phyloP scores from a whole-genome alignment of 2,329 filamentous ascomycete species.

The Xylaria sp. region DNA sequence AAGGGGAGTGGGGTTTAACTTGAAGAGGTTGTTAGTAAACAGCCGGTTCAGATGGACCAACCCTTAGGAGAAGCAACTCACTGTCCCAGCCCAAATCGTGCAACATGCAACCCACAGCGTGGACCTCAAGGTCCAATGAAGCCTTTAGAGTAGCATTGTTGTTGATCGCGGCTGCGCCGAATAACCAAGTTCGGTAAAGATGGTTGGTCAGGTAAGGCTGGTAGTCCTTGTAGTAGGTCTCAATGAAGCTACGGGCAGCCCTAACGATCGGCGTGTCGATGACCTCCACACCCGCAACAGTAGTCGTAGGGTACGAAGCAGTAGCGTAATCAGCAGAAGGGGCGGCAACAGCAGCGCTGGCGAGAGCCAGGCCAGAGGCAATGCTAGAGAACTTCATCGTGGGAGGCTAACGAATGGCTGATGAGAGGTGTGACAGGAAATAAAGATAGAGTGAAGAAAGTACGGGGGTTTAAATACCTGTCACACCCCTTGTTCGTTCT shows the following conservation, averaged over 20 bases:
- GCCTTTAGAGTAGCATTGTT: constrained; percentile 34
- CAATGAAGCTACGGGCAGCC: constrained; percentile 25
- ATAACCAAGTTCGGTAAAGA: constrained; percentile 34
- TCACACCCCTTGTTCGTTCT: not conserved
- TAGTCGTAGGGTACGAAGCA: constrained; percentile 22
- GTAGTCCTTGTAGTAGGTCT: constrained; percentile 33
- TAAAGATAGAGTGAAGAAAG: not conserved
- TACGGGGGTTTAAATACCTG: constrained; percentile 24
- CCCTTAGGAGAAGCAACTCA: constrained; percentile 5
- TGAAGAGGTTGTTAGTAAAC: constrained; percentile 5
- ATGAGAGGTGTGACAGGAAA: not conserved
- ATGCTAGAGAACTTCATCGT: constrained; percentile 36
- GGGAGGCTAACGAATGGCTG: constrained; percentile 14
- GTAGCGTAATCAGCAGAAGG: not conserved
- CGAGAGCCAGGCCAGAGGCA: constrained; percentile 29
- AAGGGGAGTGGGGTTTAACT: constrained; percentile 35
- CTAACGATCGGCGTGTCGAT: constrained; percentile 33
- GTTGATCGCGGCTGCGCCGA: constrained; percentile 35
- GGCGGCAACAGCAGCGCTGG: constrained; percentile 21
- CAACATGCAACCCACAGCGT: constrained; percentile 28
- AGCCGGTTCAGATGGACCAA: not conserved
- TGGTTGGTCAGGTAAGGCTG: constrained; percentile 33
- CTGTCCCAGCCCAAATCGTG: constrained; percentile 36
- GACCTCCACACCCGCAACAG: constrained; percentile 33
- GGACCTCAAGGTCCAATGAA: constrained; percentile 33